Evolutionary conservation across 768 basidiomycete genomes (phyloP).

Genomic region (Leccinum disarticulatum): DNA sequence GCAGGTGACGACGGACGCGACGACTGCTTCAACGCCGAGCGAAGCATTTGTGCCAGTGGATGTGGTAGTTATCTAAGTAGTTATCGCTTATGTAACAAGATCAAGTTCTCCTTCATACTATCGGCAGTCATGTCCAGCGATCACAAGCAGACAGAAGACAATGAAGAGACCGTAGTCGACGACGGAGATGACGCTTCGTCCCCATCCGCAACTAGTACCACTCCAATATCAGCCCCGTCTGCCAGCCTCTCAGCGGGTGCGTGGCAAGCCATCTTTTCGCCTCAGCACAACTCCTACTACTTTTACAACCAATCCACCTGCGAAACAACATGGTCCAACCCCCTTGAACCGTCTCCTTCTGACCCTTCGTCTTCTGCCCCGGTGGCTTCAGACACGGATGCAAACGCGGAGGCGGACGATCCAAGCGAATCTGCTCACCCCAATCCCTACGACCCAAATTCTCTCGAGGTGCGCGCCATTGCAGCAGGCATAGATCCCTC

Average conservation of each 20-base stretch:
- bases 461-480: constrained; percentile 66
- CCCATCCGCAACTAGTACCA: constrained; percentile 5
- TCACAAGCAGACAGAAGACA: constrained; percentile 1
- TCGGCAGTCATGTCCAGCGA: constrained; percentile 12
- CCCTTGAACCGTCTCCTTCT: constrained; percentile 46
- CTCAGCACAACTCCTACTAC: constrained; percentile 79
- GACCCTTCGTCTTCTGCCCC: constrained; percentile 22
- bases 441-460: constrained; percentile 36
- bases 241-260: constrained; percentile 32
- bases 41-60: constrained; percentile 31
- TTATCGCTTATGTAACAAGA: neutral
- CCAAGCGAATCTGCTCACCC: constrained; percentile 15
- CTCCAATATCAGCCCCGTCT: constrained; percentile 10
- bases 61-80: constrained; percentile 1
- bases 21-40: constrained; percentile 55
- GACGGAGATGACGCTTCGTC: constrained; percentile 1
- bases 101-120: neutral
- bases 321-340: constrained; percentile 85
- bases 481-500: constrained; percentile 84
- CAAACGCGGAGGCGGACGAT: constrained; percentile 24
- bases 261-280: constrained; percentile 84
- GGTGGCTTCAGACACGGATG: constrained; percentile 16
- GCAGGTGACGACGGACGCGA: constrained; percentile 28
- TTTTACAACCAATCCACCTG: constrained; percentile 76
- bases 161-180: constrained; percentile 6